Evolutionary conservation across 2,329 filamentous ascomycete species (phyloP).

Genomic region (Fusarium nanum): DNA sequence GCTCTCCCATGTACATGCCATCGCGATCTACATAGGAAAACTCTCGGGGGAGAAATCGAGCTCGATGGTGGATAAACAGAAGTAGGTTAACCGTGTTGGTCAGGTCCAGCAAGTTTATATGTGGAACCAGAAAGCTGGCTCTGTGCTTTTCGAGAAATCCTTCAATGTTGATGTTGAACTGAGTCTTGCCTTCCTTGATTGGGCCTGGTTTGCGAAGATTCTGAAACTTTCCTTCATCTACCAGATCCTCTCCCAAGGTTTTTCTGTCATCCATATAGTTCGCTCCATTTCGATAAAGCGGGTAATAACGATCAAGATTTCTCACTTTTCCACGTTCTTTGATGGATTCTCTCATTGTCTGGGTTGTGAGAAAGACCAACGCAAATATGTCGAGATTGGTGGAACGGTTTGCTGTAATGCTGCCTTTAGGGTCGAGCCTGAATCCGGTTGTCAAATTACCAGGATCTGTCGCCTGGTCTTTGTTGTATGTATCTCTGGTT

Average conservation of each 20-base stretch:
- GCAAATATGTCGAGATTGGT: slow-evolving; percentile 36
- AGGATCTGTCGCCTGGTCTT: background rate
- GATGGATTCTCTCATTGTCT: background rate
- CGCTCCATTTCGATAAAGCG: slow-evolving; percentile 38
- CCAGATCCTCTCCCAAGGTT: background rate
- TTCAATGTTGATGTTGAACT: slow-evolving; percentile 27
- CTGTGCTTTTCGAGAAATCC: slow-evolving; percentile 18
- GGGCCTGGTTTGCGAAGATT: slow-evolving; percentile 1
- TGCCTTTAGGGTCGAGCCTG: slow-evolving; percentile 16
- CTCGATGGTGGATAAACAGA: slow-evolving; percentile 40
- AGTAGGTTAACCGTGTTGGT: slow-evolving; percentile 28
- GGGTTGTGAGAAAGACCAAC: slow-evolving; percentile 33
- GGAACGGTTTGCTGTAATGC: slow-evolving; percentile 23
- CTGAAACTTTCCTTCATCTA: background rate
- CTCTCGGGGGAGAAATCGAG: slow-evolving; percentile 12
- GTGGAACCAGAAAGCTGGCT: slow-evolving; percentile 39
- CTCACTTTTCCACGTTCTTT: background rate
- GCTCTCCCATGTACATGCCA: slow-evolving; percentile 34
- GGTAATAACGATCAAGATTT: background rate
- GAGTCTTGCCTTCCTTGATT: background rate
- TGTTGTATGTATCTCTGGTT: slow-evolving; percentile 27
- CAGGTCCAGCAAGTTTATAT: slow-evolving; percentile 40
- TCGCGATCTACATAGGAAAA: slow-evolving; percentile 32
- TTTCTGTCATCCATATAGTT: slow-evolving; percentile 23
- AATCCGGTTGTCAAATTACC: slow-evolving; percentile 23